Evolutionary conservation across 2,329 filamentous ascomycete species (phyloP).

Genomic region (Kalaharituber pfeilii): DNA sequence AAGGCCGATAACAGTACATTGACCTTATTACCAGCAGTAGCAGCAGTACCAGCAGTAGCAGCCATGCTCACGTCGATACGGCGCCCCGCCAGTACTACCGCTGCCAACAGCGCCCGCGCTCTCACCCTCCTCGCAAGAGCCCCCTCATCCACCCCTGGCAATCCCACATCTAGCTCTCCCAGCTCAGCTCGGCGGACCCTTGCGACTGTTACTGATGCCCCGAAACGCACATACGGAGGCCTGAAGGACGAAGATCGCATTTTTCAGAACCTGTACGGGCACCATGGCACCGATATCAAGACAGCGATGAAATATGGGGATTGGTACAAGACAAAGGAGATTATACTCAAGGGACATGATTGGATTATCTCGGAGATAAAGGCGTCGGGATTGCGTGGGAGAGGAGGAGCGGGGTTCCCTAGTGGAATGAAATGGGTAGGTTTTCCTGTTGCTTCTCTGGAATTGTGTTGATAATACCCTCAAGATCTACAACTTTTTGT

Average conservation of each 20-base stretch:
- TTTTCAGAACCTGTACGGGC: conserved; percentile 95
- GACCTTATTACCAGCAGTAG: not conserved
- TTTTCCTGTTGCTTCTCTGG: conserved; percentile 19
- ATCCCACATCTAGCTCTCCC: not conserved
- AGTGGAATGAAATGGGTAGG: conserved; percentile 97
- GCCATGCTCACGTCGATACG: conserved; percentile 7
- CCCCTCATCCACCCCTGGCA: not conserved
- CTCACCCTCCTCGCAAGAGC: not conserved
- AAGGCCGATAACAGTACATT: no score
- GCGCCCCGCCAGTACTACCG: conserved; percentile 1
- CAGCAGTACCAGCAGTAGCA: conserved; percentile 8
- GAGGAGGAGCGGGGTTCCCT: conserved; percentile 94
- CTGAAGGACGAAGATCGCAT: conserved; percentile 94
- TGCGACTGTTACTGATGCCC: conserved; percentile 61
- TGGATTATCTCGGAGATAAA: conserved; percentile 98
- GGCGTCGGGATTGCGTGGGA: conserved; percentile 81
- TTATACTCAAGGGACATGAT: conserved; percentile 88
- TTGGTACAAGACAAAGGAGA: conserved; percentile 99
- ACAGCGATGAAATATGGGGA: conserved; percentile 95
- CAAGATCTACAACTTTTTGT: not conserved
- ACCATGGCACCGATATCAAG: conserved; percentile 79
- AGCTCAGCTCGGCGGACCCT: conserved; percentile 44
- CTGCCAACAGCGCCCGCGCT: conserved; percentile 2
- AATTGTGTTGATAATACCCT: not conserved
- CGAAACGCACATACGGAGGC: conserved; percentile 59